These are phyloP conservation scores for Tuctoria greenei DNA, from an alignment of 176 grass and related monocot species.

Conservation along the genomic window DNA sequence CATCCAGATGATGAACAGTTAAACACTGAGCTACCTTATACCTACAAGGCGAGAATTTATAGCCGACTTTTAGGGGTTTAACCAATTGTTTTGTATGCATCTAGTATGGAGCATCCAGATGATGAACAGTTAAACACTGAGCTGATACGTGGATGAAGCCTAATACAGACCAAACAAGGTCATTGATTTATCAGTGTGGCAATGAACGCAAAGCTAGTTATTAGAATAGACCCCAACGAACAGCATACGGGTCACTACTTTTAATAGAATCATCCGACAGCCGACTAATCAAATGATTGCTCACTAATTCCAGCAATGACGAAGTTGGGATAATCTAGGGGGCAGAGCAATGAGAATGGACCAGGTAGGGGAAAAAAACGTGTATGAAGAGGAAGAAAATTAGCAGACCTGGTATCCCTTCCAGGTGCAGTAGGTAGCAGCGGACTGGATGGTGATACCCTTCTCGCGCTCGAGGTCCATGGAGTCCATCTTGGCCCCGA, in stretches of 20 bases:
- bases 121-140: neutral
- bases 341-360: neutral
- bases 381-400: neutral
- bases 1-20: neutral
- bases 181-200: neutral
- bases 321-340: neutral
- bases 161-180: neutral
- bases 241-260: neutral
- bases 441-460: slow-evolving; percentile 97
- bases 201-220: neutral
- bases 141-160: neutral
- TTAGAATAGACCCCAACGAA: neutral
- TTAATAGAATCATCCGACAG: neutral
- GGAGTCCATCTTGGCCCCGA: slow-evolving; percentile 97
- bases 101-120: neutral
- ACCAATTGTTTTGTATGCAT: neutral
- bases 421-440: slow-evolving; percentile 97
- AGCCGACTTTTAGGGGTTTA: neutral
- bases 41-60: neutral
- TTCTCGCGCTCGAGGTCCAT: slow-evolving; percentile 98
- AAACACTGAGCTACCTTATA: neutral
- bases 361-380: neutral
- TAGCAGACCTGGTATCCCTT: slow-evolving; percentile 75
- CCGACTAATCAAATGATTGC: neutral
- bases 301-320: neutral